Base-by-base conservation (phyloP, 768 basidiomycete species). In the Lanmaoa pseudosensibilis region DNA sequence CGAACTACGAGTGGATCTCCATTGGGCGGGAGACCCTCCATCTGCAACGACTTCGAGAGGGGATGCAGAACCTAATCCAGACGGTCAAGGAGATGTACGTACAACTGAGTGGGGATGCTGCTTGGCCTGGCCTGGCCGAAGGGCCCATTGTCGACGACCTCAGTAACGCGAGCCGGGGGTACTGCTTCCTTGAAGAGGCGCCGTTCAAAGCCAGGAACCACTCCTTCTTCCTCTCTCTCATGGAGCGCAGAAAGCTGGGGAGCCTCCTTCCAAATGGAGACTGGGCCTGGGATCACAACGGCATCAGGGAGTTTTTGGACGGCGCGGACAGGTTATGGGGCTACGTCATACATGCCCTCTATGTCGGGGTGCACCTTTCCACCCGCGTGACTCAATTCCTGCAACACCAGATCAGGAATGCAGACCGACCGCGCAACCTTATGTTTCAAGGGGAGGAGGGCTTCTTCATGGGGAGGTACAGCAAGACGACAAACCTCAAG, bases 361-460 rank as follows among this genome's bases (percentile, higher is more conserved):
- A 47, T 5, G 30, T 59, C 18, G 49, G 54, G 2, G 16, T 6
- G 0, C 58, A 59, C 16, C 46, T 59, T 4, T 50, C 58, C 3
- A 55, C 54, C 1, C 25, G 54, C 0, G 58, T 33, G 0, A 38
- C 39, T 0, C 54, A 59, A 25, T 59, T 56, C n/a, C 8, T 59
- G 13, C 58, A 59, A 5, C 44, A 32, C 27, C 54, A 59, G 16
- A 13, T 59, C 12, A 12, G 50, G 4, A 59, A 59, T n/a, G 39
- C 36, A 0, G 56, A 58, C 8, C n/a, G 52, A 0, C 39, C 56
- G 1, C 39, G 56, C 23, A 60, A 58, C 11, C 19, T 60, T 2
- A 5, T 54, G 5, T 60, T 60, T 46, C 59, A 60, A 27, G 59
- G 56, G 0, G 12, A 30, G 2, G 56, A 60, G 9, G 51, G 44